These are phyloP conservation scores for Trichophyton schoenleinii DNA, from an alignment of 2,329 filamentous ascomycete genomes.

Conservation along the genomic window DNA sequence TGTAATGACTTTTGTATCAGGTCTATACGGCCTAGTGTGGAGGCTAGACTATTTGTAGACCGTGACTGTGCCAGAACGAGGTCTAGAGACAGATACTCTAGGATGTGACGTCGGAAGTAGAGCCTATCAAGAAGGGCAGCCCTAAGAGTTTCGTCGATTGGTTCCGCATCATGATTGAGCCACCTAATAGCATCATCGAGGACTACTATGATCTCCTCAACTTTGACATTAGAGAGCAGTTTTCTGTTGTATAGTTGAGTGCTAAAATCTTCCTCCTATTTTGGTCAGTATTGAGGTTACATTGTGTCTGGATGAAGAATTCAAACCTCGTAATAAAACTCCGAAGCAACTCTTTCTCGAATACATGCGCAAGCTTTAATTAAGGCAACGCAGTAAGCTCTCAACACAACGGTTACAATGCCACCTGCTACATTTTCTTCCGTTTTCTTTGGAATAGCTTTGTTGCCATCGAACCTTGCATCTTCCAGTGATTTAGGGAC, in stretches of 20 bases:
- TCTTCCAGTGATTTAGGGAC: constrained; percentile 51
- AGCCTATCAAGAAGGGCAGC: constrained; percentile 54
- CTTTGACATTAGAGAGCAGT: constrained; percentile 53
- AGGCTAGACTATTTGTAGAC: constrained; percentile 19
- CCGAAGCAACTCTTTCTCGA: constrained; percentile 61
- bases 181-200: constrained; percentile 45
- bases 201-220: constrained; percentile 42
- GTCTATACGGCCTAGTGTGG: constrained; percentile 36
- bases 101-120: constrained; percentile 46
- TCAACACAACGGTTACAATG: constrained; percentile 53
- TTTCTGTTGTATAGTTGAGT: constrained; percentile 78
- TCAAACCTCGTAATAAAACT: constrained; percentile 77
- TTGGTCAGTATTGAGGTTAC: constrained; percentile 12
- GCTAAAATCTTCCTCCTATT: constrained; percentile 87
- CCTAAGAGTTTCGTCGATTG: constrained; percentile 27
- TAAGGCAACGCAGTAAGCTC: constrained; percentile 74
- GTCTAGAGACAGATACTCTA: constrained; percentile 30
- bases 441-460: not conserved
- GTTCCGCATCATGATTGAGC: constrained; percentile 29
- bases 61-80: constrained; percentile 21
- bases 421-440: constrained; percentile 10
- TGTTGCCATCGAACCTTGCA: constrained; percentile 43
- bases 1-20: constrained; percentile 47
- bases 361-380: constrained; percentile 73
- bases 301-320: not conserved